Evolutionary conservation across 169 alveolate species (phyloP).

Genomic region (Plasmodium cynomolgi): DNA sequence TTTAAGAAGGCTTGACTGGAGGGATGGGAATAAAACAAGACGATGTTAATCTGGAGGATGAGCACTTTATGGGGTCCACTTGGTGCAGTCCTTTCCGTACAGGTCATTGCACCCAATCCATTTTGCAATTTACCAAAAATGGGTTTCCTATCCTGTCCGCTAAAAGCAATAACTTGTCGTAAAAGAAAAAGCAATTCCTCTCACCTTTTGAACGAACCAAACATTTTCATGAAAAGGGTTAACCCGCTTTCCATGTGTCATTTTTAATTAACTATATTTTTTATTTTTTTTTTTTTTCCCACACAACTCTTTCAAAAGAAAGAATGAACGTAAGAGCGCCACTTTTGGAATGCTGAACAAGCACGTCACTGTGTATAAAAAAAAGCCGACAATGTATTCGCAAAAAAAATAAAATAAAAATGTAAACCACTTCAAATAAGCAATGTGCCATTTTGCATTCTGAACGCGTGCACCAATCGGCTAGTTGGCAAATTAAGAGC

Average conservation of each 20-base stretch:
- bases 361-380: neutral
- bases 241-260: neutral
- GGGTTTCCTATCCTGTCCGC: neutral
- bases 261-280: neutral
- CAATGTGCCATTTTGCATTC: neutral
- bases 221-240: neutral
- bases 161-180: neutral
- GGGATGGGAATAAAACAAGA: neutral
- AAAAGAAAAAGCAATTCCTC: neutral
- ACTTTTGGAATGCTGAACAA: neutral
- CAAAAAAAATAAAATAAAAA: neutral
- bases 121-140: neutral
- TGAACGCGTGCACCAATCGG: neutral
- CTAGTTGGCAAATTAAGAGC: neutral
- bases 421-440: neutral
- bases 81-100: neutral
- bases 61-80: neutral
- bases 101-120: neutral
- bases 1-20: constrained; percentile 24
- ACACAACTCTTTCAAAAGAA: neutral
- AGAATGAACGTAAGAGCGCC: neutral
- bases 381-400: neutral
- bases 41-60: neutral
- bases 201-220: neutral
- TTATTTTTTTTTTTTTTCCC: neutral